Percentiles rank a stretch among this genome's conserved stretches.
Evolutionary conservation across 768 basidiomycete species (phyloP).

Genomic region (Pleurotus salmoneostramineus): DNA sequence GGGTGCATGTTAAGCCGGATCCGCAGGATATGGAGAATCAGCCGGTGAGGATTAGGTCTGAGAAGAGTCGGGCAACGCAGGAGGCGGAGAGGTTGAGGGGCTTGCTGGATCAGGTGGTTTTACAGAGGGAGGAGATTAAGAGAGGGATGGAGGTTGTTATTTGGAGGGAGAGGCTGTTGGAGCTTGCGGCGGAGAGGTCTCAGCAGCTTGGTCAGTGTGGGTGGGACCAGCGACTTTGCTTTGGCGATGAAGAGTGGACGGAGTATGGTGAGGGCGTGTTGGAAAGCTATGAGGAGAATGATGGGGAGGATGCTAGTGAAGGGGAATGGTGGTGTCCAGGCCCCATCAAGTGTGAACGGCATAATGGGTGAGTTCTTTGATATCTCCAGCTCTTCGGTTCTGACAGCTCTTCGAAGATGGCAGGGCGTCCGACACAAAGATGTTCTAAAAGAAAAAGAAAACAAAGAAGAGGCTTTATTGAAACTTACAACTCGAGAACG

Average conservation of each 20-base stretch:
- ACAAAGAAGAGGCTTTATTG: slow-evolving; percentile 61
- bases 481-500: slow-evolving; percentile 74
- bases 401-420: slow-evolving; percentile 41
- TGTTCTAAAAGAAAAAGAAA: slow-evolving; percentile 70
- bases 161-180: slow-evolving; percentile 68
- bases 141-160: slow-evolving; percentile 63
- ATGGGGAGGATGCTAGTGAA: slow-evolving; percentile 32
- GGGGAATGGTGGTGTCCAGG: slow-evolving; percentile 80
- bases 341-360: slow-evolving; percentile 73
- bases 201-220: slow-evolving; percentile 72
- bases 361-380: slow-evolving; percentile 54
- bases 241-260: slow-evolving; percentile 76
- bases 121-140: slow-evolving; percentile 60
- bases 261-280: slow-evolving; percentile 64
- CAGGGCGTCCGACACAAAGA: slow-evolving; percentile 73
- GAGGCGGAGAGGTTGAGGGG: slow-evolving; percentile 52
- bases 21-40: slow-evolving; percentile 17
- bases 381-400: slow-evolving; percentile 8
- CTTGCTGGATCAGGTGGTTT: slow-evolving; percentile 54
- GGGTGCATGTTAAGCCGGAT: slow-evolving; percentile 16
- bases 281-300: slow-evolving; percentile 60
- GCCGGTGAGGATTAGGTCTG: slow-evolving; percentile 22
- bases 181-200: slow-evolving; percentile 64
- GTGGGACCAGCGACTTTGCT: slow-evolving; percentile 84
- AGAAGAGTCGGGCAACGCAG: slow-evolving; percentile 47